phyloP scores from a whole-genome alignment of 345 rosid species.

The Citrus glauca region DNA sequence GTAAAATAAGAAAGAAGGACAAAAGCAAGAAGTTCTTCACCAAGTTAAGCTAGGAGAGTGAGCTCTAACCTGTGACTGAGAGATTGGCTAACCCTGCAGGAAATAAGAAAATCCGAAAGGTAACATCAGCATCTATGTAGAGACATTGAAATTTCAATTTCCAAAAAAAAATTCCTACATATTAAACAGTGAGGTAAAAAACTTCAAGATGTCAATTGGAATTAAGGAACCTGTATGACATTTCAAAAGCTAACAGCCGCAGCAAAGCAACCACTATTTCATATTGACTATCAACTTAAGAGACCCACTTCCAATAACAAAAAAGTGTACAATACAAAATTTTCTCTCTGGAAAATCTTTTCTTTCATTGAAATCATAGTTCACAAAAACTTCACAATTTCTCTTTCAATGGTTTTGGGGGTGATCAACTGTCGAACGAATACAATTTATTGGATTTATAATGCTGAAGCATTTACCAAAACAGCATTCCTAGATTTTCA shows the following conservation, averaged over 20 bases:
- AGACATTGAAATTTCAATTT: not conserved
- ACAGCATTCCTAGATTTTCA: not conserved
- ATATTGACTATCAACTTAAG: no score
- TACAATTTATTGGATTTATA: not conserved
- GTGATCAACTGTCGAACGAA: not conserved
- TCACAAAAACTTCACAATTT: not conserved
- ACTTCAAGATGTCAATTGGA: not conserved
- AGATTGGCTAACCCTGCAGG: slow-evolving; percentile 83
- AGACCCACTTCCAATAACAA: not conserved
- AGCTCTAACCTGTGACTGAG: slow-evolving; percentile 70
- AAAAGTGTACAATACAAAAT: not conserved
- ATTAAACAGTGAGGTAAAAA: not conserved
- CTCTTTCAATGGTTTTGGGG: not conserved
- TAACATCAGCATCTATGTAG: slow-evolving; percentile 16
- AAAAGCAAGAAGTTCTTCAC: not conserved
- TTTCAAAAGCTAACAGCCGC: not conserved
- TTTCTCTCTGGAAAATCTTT: not conserved
- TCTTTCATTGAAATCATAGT: not conserved
- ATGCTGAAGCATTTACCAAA: not conserved
- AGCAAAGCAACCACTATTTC: no score
- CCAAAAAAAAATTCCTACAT: slow-evolving; percentile 1
- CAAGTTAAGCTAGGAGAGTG: slow-evolving; percentile 21
- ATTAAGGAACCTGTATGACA: not conserved
- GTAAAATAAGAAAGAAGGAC: not conserved
- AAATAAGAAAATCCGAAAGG: slow-evolving; percentile 11